Percentiles rank a stretch among this genome's conserved stretches.
Evolutionary conservation across 176 grass and related monocot genomes (phyloP).

Genomic region (Rhynchospora breviuscula): DNA sequence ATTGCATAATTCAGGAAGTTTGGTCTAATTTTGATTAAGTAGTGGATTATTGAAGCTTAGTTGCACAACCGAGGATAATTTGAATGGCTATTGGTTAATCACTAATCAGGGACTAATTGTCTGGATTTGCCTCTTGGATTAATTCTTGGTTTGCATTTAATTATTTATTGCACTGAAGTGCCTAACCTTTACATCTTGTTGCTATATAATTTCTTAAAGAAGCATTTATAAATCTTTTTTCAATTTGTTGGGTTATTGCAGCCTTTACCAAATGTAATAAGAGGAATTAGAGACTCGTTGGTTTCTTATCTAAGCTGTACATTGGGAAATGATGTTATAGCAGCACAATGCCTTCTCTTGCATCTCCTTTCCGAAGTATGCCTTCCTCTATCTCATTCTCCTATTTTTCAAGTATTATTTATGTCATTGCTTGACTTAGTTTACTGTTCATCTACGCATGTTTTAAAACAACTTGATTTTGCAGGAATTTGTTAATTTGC

Average conservation of each 20-base stretch:
- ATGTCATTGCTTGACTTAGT: neutral
- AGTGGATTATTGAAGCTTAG: neutral
- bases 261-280: conserved; percentile 57
- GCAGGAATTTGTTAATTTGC: neutral
- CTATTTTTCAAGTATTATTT: neutral
- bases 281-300: conserved; percentile 63
- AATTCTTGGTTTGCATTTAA: neutral
- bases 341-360: conserved; percentile 74
- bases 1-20: neutral
- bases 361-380: conserved; percentile 90
- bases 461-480: neutral
- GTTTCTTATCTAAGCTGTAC: conserved; percentile 50
- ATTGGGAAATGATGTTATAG: conserved; percentile 70
- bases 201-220: conserved; percentile 4
- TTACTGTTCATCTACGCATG: neutral
- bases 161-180: neutral
- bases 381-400: neutral
- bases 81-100: neutral
- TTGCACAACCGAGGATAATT: neutral
- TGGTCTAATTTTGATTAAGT: neutral
- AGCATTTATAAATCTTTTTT: neutral
- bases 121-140: neutral
- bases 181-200: neutral
- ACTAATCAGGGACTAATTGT: neutral
- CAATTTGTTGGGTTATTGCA: conserved; percentile 34